phyloP scores from a whole-genome alignment of 2,329 filamentous ascomycete genomes.

The Microcyclosporella mali region DNA sequence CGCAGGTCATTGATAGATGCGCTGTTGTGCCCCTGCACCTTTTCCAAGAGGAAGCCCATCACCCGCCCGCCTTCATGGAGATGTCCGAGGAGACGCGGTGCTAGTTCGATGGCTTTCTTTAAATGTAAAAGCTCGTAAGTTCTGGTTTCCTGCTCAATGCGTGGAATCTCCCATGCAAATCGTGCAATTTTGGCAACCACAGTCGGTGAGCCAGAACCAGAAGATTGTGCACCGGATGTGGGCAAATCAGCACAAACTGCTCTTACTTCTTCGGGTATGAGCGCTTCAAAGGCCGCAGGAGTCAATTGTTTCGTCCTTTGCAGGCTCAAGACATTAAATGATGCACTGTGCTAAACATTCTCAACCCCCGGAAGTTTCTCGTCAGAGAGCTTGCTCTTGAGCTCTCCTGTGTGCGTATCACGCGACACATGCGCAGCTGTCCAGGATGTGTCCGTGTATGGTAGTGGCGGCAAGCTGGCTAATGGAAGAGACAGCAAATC shows the following conservation, averaged over 20 bases:
- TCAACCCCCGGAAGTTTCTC: not conserved
- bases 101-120: slow-evolving; percentile 33
- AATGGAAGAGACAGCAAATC: slow-evolving; percentile 25
- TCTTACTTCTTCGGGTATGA: slow-evolving; percentile 2
- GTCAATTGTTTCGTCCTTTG: slow-evolving; percentile 5
- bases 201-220: not conserved
- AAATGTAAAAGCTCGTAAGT: slow-evolving; percentile 36
- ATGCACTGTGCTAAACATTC: slow-evolving; percentile 31
- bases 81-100: slow-evolving; percentile 37
- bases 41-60: slow-evolving; percentile 37
- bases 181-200: slow-evolving; percentile 36
- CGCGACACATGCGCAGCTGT: slow-evolving; percentile 35
- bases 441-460: slow-evolving; percentile 37
- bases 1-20: slow-evolving; percentile 25
- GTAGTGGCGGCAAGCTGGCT: slow-evolving; percentile 27
- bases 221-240: no score
- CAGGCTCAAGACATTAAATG: slow-evolving; percentile 35
- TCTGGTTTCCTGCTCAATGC: slow-evolving; percentile 32
- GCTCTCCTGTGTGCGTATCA: slow-evolving; percentile 20
- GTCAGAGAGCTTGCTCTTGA: slow-evolving; percentile 9
- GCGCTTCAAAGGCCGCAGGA: slow-evolving; percentile 18
- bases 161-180: slow-evolving; percentile 37
- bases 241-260: no score
- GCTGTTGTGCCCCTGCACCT: slow-evolving; percentile 22
- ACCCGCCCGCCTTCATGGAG: slow-evolving; percentile 35